A percentile compares a stretch with the other conserved stretches of the same genome.
Conservation (phyloP, 1,284 basidiomycete genomes). For the Papiliotrema laurentii region DNA sequence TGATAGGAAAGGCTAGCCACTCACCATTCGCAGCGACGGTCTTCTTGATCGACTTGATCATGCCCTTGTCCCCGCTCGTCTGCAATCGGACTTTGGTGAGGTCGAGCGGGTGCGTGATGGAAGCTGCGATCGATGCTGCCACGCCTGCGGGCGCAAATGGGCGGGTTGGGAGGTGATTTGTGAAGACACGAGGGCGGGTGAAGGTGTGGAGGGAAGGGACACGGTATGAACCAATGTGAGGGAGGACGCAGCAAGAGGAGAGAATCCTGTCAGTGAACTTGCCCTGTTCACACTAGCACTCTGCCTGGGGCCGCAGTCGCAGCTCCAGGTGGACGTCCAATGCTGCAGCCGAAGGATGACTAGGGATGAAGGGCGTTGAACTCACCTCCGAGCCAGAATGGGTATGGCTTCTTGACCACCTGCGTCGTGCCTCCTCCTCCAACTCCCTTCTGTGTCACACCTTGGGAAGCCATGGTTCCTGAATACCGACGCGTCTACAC, state of each 20-base stretch:
- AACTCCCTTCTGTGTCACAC: no score
- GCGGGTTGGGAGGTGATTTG: background rate
- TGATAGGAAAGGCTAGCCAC: slow-evolving; percentile 1
- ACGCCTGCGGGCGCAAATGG: slow-evolving; percentile 52
- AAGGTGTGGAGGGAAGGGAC: background rate
- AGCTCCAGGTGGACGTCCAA: no score
- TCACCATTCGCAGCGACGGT: slow-evolving; percentile 52
- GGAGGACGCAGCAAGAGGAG: no score
- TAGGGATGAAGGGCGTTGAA: slow-evolving; percentile 7
- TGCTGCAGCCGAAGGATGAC: background rate
- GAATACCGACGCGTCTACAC: no score
- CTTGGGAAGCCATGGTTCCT: no score
- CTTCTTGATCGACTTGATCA: slow-evolving; percentile 70
- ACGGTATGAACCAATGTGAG: background rate
- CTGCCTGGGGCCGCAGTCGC: no score
- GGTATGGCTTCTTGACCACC: slow-evolving; percentile 61
- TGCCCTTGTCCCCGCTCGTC: slow-evolving; percentile 79
- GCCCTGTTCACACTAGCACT: no score
- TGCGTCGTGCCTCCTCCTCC: background rate
- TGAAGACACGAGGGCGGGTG: background rate
- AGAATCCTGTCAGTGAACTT: no score
- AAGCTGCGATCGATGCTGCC: slow-evolving; percentile 73
- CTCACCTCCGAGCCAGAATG: slow-evolving; percentile 74
- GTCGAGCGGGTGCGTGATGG: slow-evolving; percentile 79
- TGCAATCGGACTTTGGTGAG: slow-evolving; percentile 78